phyloP scores from a whole-genome alignment of 1,284 basidiomycete genomes.

The Malassezia japonica region DNA sequence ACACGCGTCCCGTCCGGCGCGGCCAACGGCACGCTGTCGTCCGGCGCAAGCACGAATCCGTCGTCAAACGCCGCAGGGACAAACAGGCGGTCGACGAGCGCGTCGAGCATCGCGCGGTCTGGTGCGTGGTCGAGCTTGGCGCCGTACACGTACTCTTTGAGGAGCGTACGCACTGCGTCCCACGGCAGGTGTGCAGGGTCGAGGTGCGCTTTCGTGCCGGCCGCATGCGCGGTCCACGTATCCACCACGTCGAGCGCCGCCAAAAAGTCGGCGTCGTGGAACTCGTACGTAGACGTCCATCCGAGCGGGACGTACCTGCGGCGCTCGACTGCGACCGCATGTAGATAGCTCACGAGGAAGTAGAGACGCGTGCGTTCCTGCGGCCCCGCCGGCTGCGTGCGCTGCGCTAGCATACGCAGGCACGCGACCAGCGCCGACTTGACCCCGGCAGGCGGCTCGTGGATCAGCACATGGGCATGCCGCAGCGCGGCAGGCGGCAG shows the following conservation, averaged over 20 bases:
- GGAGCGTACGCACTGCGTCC: slow-evolving; percentile 39
- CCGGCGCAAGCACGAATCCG: slow-evolving; percentile 36
- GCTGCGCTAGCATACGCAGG: slow-evolving; percentile 23
- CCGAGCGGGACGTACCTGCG: slow-evolving; percentile 43
- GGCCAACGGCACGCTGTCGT: slow-evolving; percentile 24
- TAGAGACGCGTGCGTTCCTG: slow-evolving; percentile 38
- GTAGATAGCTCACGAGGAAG: slow-evolving; percentile 44
- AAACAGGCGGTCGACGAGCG: slow-evolving; percentile 43
- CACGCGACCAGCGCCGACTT: slow-evolving; percentile 43
- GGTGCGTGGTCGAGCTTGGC: slow-evolving; percentile 42
- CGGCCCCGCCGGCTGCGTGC: slow-evolving; percentile 22
- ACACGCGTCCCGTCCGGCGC: slow-evolving; percentile 44
- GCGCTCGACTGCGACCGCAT: slow-evolving; percentile 41
- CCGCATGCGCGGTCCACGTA: slow-evolving; percentile 33
- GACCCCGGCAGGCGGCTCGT: slow-evolving; percentile 46
- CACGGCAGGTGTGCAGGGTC: slow-evolving; percentile 42
- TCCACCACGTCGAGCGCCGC: slow-evolving; percentile 43
- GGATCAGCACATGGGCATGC: slow-evolving; percentile 41
- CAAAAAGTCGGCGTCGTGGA: slow-evolving; percentile 44
- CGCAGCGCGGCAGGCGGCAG: slow-evolving; percentile 44
- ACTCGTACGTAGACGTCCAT: slow-evolving; percentile 44
- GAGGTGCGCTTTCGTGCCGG: slow-evolving; percentile 34
- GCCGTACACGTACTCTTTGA: slow-evolving; percentile 44
- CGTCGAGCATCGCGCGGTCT: slow-evolving; percentile 42
- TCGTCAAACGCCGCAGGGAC: slow-evolving; percentile 39